Evolutionary conservation across 768 basidiomycete species (phyloP), one percentile per base, ranked within the genome.

Genomic region (Tubosaeta sp.): DNA sequence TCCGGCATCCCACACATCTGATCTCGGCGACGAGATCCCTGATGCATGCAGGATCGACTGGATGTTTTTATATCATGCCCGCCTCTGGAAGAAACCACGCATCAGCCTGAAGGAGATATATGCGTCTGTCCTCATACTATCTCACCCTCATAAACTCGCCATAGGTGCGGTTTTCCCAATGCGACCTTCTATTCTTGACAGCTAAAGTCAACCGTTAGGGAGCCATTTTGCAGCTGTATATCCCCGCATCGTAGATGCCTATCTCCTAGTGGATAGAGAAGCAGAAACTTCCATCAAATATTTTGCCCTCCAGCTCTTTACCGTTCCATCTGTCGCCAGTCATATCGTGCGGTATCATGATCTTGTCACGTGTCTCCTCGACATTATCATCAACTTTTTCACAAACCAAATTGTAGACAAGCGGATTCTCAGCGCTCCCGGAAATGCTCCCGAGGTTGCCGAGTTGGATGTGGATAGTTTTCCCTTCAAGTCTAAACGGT

Each of bases 271-370:
- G 19, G 96, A 98, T 59, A 81, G 94, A 12, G 95, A 99, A 65
- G 87, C 90, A 1, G 96, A 99, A 65, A 92, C 91, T 7, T 94
- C 90, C 14, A 87, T 98, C 73, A 89, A 94, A 62, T 93, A 92
- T 64, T 90, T 95, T 55, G 88, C 91, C 14, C 76, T 95, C 6
- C 92, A 96, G 62, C 78, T 98, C 30, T 96, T 96, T 72, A 93
- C 94, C 0, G 87, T 92, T 1, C 94, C 94, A 0, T 87, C 86
- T 2, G 83, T 94, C 45, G 86, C 90, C 6, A 75, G 79, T 1
- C 84, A 92, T 58, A 83, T 95, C 44, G 87, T 90, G 18, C 75
- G 77, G 7, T 76, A 84, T 51, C 83, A 87, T 62, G 76, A 80
- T 55, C 80, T 96, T 56, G 81, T 94, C 54, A 73, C 83, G 3